phyloP scores from a whole-genome alignment of 2,329 filamentous ascomycete species.

The Byssochlamys sp. region DNA sequence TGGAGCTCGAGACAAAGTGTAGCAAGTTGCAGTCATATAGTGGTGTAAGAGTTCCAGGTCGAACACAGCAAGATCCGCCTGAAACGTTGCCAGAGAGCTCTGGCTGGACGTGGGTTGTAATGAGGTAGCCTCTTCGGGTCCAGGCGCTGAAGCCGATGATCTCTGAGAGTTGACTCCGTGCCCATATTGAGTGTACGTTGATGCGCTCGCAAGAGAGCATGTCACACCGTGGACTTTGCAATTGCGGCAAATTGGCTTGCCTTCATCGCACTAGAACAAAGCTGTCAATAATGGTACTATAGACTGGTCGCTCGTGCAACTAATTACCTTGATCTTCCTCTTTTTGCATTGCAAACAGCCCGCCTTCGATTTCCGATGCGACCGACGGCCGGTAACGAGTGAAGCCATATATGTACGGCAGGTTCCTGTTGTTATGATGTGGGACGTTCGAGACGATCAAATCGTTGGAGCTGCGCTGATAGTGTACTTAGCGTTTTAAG shows the following conservation, averaged over 20 bases:
- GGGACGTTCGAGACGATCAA: background rate
- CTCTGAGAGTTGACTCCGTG: background rate
- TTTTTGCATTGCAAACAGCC: conserved; percentile 20
- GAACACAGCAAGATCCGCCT: conserved; percentile 17
- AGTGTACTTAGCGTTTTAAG: background rate
- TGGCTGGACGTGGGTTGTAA: background rate
- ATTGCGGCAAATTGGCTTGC: conserved; percentile 16
- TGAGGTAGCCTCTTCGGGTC: background rate
- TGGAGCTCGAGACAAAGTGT: conserved; percentile 38
- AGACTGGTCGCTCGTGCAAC: background rate
- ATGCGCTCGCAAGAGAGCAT: conserved; percentile 10
- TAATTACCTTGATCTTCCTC: conserved; percentile 20
- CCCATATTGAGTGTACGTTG: background rate
- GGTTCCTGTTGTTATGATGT: background rate
- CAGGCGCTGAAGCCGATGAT: background rate
- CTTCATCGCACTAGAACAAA: conserved; percentile 17
- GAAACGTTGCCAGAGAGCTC: background rate
- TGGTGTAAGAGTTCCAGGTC: conserved; percentile 48
- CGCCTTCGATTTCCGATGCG: conserved; percentile 18
- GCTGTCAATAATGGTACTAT: background rate
- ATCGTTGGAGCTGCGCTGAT: background rate
- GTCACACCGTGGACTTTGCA: conserved; percentile 14
- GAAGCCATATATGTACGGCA: background rate
- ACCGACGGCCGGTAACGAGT: conserved; percentile 6
- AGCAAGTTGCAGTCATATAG: conserved; percentile 41